Evolutionary conservation across 495 filamentous ascomycete genomes (phyloP), one percentile per base, ranked within the genome.

Genomic region (Penicillium subrubescens): DNA sequence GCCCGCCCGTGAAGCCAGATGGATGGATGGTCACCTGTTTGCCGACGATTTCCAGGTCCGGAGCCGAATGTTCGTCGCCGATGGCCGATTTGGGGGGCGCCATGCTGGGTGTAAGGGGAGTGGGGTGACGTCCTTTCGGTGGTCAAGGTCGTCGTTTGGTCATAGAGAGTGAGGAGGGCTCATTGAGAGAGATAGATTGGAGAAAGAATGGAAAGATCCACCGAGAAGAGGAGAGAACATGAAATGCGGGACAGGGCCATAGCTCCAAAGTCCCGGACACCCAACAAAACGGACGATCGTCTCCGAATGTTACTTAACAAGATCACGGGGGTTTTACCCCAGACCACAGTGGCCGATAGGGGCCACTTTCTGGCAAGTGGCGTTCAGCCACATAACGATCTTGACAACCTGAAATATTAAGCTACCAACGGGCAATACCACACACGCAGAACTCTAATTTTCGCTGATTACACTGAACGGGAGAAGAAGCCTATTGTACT

Each of bases 31-130:
- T 93, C 57, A 95, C 86, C 68, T 91, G 82, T 69, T 90, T 85
- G 60, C 91, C 91, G 17, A 92, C 79, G 61, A 96, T 94, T 73
- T 92, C 89, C 61, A 96, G 78, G 75, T 96, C 92, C 33, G 92
- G 92, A 68, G 92, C 90, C 33, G 88, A 77, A n/a, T 76, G 67
- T 37, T 71, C 68, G 53, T 73, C 70, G 59, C 66, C 63, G 31
- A 76, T 64, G 41, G 71, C 57, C 23, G 75, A 48, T 62, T 81
- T 80, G 14, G 75, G 65, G 31, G 76, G 68, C 52, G 79, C 65
- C 78, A 80, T 82, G 41, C 50, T 72, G 44, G 65, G 43, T 35
- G 27, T 29, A 52, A 39, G 41, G 60, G 53, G 58, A n/a, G 61
- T 19, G 62, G 63, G 56, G 25, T 15, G 19, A 60, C 31, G 53